phyloP scores from a whole-genome alignment of 2,329 filamentous ascomycete genomes.

The Colletotrichum somersetense region DNA sequence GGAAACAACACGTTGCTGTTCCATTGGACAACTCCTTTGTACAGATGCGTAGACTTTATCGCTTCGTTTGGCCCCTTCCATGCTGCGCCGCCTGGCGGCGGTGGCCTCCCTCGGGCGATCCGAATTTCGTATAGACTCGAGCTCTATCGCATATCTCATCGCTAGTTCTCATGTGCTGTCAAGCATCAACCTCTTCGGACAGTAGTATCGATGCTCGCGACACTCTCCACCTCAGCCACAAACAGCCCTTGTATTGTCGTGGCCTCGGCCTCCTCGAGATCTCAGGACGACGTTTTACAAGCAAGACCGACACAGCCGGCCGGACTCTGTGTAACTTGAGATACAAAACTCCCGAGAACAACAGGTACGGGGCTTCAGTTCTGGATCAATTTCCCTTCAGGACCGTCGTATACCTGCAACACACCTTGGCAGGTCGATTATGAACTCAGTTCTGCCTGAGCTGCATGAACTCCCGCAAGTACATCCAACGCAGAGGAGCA shows the following conservation, averaged over 20 bases:
- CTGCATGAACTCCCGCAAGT: constrained; percentile 1
- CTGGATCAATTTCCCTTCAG: not conserved
- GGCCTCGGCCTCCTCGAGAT: not conserved
- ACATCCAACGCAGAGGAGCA: constrained; percentile 1
- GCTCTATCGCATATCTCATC: not conserved
- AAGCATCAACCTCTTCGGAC: not conserved
- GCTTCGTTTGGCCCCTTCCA: not conserved
- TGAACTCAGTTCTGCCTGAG: not conserved
- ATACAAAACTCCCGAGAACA: not conserved
- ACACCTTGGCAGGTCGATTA: not conserved
- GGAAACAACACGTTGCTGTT: not conserved
- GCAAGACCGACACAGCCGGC: not conserved
- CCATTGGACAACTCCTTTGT: not conserved
- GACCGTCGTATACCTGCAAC: not conserved
- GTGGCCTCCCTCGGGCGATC: no score
- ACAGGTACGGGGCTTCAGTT: not conserved
- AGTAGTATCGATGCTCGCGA: not conserved
- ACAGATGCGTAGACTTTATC: no score
- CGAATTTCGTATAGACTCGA: not conserved
- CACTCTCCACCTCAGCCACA: no score
- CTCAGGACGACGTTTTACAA: not conserved
- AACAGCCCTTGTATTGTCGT: not conserved
- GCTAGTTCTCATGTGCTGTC: not conserved
- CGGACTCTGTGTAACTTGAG: not conserved
- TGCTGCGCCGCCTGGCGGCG: not conserved